Evolutionary conservation across 352 stramenopile species (phyloP).

Genomic region (Thalassiosira delicatula): DNA sequence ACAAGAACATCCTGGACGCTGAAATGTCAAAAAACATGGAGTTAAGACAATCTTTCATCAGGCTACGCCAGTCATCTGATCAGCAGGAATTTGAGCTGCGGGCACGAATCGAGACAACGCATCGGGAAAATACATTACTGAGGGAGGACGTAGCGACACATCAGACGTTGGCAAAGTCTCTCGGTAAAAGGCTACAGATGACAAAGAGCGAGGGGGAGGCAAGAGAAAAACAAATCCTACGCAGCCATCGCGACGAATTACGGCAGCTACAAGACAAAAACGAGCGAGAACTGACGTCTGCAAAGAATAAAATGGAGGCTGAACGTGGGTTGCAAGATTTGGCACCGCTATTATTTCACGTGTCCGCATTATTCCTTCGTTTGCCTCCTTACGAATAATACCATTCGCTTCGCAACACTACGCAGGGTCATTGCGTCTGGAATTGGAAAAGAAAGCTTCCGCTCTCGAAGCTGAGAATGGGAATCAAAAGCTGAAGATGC

Average conservation of each 20-base stretch:
- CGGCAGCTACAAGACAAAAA: conserved; percentile 16
- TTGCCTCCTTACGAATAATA: background rate
- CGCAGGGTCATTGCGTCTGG: conserved; percentile 35
- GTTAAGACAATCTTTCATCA: conserved; percentile 16
- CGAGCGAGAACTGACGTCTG: conserved; percentile 17
- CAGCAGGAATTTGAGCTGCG: conserved; percentile 24
- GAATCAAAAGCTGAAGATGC: conserved; percentile 53
- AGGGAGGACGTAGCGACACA: too few relatives aligned
- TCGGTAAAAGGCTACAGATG: conserved; percentile 24
- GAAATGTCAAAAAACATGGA: conserved; percentile 27
- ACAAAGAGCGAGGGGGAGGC: conserved; percentile 16
- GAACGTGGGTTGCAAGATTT: conserved; percentile 42
- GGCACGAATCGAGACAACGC: background rate
- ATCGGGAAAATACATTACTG: too few relatives aligned
- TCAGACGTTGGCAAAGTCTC: conserved; percentile 16
- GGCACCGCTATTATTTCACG: background rate
- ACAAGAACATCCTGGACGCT: conserved; percentile 25
- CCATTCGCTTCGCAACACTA: background rate
- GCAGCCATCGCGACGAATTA: conserved; percentile 30
- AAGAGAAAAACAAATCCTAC: conserved; percentile 18
- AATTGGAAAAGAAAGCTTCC: conserved; percentile 39
- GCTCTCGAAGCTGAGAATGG: conserved; percentile 26
- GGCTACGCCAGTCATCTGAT: conserved; percentile 29
- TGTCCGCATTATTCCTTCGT: conserved; percentile 4
- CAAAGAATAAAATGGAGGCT: conserved; percentile 26